These are phyloP conservation scores for Vanrija sp. DNA, from an alignment of 1,284 basidiomycete genomes.

Conservation along the genomic window DNA sequence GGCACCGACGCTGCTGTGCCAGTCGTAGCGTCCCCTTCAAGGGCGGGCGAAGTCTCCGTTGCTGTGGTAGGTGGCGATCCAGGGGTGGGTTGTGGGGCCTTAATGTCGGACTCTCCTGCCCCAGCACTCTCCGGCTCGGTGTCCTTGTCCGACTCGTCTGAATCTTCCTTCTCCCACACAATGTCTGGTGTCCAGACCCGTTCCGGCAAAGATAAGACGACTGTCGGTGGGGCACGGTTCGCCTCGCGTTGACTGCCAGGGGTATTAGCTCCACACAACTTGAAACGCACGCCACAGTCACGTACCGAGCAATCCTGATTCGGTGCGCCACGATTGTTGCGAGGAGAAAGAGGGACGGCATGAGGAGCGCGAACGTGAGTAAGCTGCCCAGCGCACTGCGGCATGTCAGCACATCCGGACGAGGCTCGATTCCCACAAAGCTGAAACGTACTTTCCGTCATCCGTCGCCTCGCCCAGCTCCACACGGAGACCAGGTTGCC, in stretches of 20 bases:
- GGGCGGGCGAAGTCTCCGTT: neutral
- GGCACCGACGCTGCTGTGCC: no score
- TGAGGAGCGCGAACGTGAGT: conserved; percentile 43
- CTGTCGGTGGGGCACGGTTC: conserved; percentile 45
- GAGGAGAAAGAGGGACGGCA: conserved; percentile 44
- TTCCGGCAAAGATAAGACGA: conserved; percentile 48
- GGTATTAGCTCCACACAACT: neutral
- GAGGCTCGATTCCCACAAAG: neutral
- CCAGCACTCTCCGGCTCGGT: neutral
- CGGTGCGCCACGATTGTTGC: conserved; percentile 43
- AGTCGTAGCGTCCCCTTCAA: no score
- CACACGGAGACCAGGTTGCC: conserved; percentile 27
- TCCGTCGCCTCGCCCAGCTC: conserved; percentile 40
- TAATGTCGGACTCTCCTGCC: neutral
- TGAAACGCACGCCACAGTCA: neutral
- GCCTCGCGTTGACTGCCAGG: conserved; percentile 42
- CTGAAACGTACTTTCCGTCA: conserved; percentile 39
- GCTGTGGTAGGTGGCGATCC: conserved; percentile 1
- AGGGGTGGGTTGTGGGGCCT: neutral
- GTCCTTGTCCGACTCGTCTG: conserved; percentile 21
- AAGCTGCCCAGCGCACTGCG: conserved; percentile 42
- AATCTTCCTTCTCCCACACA: conserved; percentile 49
- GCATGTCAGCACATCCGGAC: neutral
- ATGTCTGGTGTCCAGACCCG: conserved; percentile 49
- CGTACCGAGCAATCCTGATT: conserved; percentile 13